phyloP scores from a whole-genome alignment of 2,329 filamentous ascomycete species.

The Karstenula rhodostoma region DNA sequence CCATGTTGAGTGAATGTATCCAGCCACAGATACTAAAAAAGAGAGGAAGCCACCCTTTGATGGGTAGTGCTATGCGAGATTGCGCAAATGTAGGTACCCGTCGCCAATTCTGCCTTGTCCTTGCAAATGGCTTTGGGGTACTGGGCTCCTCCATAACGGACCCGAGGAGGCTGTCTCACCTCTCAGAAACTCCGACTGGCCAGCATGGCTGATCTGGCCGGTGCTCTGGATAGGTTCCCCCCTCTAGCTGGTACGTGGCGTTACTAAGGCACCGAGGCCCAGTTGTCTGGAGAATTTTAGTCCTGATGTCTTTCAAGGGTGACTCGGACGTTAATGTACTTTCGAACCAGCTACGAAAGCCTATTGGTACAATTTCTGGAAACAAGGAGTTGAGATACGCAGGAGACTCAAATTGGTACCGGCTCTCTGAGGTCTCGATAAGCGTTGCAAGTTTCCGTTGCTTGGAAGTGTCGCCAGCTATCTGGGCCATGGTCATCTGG shows the following conservation, averaged over 20 bases:
- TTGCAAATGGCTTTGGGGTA: neutral
- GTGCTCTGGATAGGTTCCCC: neutral
- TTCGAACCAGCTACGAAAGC: conserved; percentile 52
- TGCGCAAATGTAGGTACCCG: neutral
- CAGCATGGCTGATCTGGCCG: neutral
- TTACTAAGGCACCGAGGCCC: conserved; percentile 43
- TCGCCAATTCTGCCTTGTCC: neutral
- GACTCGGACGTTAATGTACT: conserved; percentile 14
- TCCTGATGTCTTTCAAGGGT: neutral
- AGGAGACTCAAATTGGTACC: conserved; percentile 69
- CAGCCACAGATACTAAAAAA: neutral
- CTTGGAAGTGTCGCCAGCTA: conserved; percentile 40
- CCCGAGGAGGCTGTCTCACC: too few species aligned
- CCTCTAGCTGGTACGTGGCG: neutral
- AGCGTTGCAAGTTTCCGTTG: conserved; percentile 64
- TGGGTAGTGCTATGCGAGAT: neutral
- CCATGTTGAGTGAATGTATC: conserved; percentile 5
- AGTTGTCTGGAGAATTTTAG: conserved; percentile 29
- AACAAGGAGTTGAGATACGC: conserved; percentile 64
- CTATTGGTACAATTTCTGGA: conserved; percentile 46
- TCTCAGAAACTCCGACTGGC: too few species aligned
- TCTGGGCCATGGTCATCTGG: conserved; percentile 54
- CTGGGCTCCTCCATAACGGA: neutral
- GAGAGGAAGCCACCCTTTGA: neutral
- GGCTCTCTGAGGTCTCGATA: conserved; percentile 72